phyloP scores from a whole-genome alignment of 2,329 filamentous ascomycete species.

The Pseudogymnoascus sp. region DNA sequence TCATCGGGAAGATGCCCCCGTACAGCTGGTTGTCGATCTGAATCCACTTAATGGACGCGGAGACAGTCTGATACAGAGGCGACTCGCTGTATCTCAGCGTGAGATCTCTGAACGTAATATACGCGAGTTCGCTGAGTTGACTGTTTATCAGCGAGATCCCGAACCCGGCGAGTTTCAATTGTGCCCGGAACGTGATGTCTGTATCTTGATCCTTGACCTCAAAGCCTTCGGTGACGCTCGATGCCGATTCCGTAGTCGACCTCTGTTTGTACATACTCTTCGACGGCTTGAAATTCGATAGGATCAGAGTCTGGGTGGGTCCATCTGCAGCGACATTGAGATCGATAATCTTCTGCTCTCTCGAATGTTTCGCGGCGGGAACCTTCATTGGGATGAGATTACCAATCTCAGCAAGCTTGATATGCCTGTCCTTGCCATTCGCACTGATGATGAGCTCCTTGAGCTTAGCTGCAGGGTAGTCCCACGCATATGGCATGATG shows the following conservation, averaged over 20 bases:
- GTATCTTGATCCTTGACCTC: constrained; percentile 91
- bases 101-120: constrained; percentile 86
- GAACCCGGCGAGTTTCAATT: constrained; percentile 79
- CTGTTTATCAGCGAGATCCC: constrained; percentile 90
- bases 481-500: constrained; percentile 99
- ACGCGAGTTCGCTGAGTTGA: constrained; percentile 85
- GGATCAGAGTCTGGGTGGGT: constrained; percentile 85
- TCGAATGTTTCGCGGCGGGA: constrained; percentile 51
- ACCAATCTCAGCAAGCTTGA: constrained; percentile 93
- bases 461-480: constrained; percentile 94
- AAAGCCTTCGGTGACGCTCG: constrained; percentile 57
- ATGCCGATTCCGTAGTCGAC: constrained; percentile 43
- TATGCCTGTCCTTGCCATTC: constrained; percentile 73
- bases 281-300: constrained; percentile 88
- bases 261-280: constrained; percentile 77
- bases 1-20: constrained; percentile 94
- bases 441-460: constrained; percentile 82
- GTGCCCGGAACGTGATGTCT: constrained; percentile 79
- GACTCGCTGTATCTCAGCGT: constrained; percentile 89
- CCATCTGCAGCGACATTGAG: constrained; percentile 94
- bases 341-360: constrained; percentile 79
- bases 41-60: constrained; percentile 92
- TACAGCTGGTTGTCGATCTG: constrained; percentile 98
- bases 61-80: constrained; percentile 84
- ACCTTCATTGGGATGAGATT: constrained; percentile 94